These are phyloP conservation scores for Cucurbitaria berberidis DNA, from an alignment of 2,329 filamentous ascomycete genomes.

Conservation along the genomic window DNA sequence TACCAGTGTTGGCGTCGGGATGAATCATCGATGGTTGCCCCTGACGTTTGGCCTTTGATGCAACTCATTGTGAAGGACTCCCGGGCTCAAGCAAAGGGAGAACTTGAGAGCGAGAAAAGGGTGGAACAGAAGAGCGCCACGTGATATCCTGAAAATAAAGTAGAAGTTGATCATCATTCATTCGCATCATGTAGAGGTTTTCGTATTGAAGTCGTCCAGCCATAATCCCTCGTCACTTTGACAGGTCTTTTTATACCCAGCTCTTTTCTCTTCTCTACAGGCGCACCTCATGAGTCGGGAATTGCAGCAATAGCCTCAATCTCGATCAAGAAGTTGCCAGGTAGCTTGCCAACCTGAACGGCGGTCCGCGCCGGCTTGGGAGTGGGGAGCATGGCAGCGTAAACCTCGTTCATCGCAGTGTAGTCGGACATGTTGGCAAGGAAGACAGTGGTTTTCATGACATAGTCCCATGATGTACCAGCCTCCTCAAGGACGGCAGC, in stretches of 20 bases:
- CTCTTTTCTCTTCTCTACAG: neutral
- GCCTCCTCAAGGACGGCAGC: slow-evolving; percentile 37
- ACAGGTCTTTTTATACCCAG: neutral
- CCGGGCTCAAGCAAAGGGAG: too few species aligned
- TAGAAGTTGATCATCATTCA: neutral
- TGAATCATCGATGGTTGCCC: too few species aligned
- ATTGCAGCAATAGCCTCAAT: slow-evolving; percentile 43
- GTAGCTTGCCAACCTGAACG: slow-evolving; percentile 40
- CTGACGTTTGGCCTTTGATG: too few species aligned
- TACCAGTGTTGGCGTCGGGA: too few species aligned
- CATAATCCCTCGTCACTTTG: neutral
- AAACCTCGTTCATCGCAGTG: slow-evolving; percentile 42
- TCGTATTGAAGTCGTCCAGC: neutral
- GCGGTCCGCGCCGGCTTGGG: slow-evolving; percentile 42
- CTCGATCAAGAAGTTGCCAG: slow-evolving; percentile 40
- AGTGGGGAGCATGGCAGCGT: slow-evolving; percentile 36
- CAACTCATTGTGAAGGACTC: too few species aligned
- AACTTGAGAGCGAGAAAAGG: too few species aligned
- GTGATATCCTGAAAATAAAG: too few species aligned
- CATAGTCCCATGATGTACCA: slow-evolving; percentile 42
- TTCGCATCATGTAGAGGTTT: neutral
- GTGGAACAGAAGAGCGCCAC: too few species aligned
- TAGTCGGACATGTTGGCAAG: slow-evolving; percentile 43
- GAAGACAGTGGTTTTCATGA: slow-evolving; percentile 44
- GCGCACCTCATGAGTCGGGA: slow-evolving; percentile 23